A percentile compares a stretch with the other conserved stretches of the same genome.
phyloP scores from a whole-genome alignment of 208 protist species.

The Leishmania aethiopica region DNA sequence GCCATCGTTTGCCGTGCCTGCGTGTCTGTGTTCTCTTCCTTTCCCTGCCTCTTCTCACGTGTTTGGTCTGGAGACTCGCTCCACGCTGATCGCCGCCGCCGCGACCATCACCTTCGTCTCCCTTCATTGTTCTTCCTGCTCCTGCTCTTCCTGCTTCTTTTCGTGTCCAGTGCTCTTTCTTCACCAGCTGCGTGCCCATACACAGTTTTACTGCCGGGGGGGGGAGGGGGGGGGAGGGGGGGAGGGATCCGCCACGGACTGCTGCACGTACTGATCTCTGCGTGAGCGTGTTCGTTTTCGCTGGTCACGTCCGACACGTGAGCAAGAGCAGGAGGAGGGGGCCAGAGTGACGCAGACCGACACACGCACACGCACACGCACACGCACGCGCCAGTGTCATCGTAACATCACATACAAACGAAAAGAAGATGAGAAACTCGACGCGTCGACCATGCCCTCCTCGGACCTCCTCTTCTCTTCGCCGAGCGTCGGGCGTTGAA shows the following conservation, averaged over 20 bases:
- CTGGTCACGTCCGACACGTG: not conserved
- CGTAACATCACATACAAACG: not conserved
- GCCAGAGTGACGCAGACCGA: not conserved
- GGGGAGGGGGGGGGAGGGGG: not conserved
- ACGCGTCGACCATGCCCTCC: not conserved
- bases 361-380: not conserved
- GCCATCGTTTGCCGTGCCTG: not conserved
- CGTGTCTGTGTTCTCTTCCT: not conserved
- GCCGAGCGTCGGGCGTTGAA: not conserved
- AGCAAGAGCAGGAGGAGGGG: not conserved
- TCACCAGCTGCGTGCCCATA: not conserved
- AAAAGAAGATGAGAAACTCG: not conserved
- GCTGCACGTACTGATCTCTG: not conserved
- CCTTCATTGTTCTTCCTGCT: not conserved
- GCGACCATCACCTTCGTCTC: not conserved
- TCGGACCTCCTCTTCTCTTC: not conserved
- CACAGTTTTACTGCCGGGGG: not conserved
- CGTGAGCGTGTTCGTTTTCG: not conserved
- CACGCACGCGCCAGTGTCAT: not conserved
- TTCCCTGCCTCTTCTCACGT: not conserved
- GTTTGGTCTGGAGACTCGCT: not conserved
- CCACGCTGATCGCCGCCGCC: not conserved
- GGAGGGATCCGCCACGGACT: not conserved
- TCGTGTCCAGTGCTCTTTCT: not conserved
- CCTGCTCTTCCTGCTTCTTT: not conserved